Conservation (phyloP, 148 eudicot species). For the Fagopyrum homotropicum region DNA sequence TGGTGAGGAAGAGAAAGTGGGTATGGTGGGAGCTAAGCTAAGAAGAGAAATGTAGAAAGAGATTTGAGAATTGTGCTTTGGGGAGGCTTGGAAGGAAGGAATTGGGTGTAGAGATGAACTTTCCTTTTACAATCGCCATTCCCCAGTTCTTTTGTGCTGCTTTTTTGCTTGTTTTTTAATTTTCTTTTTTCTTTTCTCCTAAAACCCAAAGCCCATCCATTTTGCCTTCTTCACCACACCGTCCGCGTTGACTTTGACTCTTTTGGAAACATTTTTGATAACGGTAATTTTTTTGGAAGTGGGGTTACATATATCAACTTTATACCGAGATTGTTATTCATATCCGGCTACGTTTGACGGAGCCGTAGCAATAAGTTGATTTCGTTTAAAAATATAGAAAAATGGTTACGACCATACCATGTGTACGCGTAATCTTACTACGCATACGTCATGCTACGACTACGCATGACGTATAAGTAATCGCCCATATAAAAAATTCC, state of each 20-base stretch:
- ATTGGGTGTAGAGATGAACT: slow-evolving; percentile 23
- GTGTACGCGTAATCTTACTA: no score
- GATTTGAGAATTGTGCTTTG: slow-evolving; percentile 22
- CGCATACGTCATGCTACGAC: no score
- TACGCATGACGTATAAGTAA: no score
- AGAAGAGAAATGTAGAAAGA: not conserved
- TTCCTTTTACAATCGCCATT: not conserved
- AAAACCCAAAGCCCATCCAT: not conserved
- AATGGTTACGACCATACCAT: no score
- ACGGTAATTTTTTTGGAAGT: not conserved
- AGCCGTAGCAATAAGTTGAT: no score
- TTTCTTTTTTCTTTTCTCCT: not conserved
- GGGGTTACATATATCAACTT: no score
- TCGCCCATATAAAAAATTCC: no score
- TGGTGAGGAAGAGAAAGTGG: slow-evolving; percentile 11
- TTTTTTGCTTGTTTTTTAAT: not conserved
- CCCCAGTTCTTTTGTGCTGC: not conserved
- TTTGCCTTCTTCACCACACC: not conserved
- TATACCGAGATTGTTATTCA: no score
- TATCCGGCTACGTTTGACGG: no score
- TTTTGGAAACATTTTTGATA: not conserved
- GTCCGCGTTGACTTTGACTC: not conserved
- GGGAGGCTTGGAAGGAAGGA: slow-evolving; percentile 69
- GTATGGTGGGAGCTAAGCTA: not conserved
- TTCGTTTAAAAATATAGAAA: no score